Conservation (phyloP, 2,329 filamentous ascomycete genomes). For the Aspergillus fijiensis region DNA sequence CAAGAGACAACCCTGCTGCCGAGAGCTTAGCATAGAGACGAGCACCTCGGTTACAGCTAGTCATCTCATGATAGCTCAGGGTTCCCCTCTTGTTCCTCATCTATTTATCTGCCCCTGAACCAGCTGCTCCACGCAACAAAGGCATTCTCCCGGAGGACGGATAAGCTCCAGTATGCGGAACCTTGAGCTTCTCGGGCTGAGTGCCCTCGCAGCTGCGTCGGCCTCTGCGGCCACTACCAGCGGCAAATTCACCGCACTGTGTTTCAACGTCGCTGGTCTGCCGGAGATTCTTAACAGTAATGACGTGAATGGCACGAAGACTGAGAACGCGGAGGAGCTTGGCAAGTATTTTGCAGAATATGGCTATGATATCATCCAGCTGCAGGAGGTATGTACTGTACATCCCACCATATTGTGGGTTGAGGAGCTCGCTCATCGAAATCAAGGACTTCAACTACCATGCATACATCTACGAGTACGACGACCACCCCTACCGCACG, state of each 20-base stretch:
- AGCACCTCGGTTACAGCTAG: not conserved
- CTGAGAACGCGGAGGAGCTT: slow-evolving; percentile 56
- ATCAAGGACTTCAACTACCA: slow-evolving; percentile 66
- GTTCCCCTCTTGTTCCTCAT: not conserved
- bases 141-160: not conserved
- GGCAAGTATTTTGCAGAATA: slow-evolving; percentile 58
- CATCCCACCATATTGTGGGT: not conserved
- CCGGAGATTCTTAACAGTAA: slow-evolving; percentile 57
- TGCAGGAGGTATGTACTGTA: slow-evolving; percentile 55
- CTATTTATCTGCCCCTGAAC: not conserved
- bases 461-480: slow-evolving; percentile 60
- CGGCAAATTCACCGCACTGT: slow-evolving; percentile 53
- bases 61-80: not conserved
- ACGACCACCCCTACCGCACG: slow-evolving; percentile 54
- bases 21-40: not conserved
- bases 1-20: not conserved
- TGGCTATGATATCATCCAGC: slow-evolving; percentile 61
- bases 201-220: slow-evolving; percentile 25
- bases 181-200: not conserved
- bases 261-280: slow-evolving; percentile 62
- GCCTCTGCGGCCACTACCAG: not conserved
- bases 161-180: not conserved
- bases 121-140: not conserved
- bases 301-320: slow-evolving; percentile 62
- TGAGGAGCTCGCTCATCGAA: not conserved